phyloP scores from a whole-genome alignment of 2,329 filamentous ascomycete genomes.

The Talaromyces pinophilus region DNA sequence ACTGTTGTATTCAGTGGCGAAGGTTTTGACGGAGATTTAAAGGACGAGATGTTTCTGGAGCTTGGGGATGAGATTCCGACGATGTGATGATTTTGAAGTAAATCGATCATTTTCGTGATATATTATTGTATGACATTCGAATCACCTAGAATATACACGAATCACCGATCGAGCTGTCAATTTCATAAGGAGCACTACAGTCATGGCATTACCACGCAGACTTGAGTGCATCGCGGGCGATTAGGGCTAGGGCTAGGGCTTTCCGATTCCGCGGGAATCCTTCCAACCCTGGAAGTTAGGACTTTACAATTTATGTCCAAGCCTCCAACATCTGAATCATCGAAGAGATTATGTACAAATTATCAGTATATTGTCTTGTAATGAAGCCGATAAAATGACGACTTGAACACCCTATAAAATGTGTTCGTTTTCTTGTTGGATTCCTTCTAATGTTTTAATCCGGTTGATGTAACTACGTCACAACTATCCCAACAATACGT shows the following conservation, averaged over 20 bases:
- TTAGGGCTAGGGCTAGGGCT: background rate
- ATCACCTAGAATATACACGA: background rate
- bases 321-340: background rate
- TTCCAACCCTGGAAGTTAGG: background rate
- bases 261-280: background rate
- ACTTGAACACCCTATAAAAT: background rate
- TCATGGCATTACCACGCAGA: background rate
- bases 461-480: background rate
- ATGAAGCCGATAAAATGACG: background rate
- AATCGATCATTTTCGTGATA: background rate
- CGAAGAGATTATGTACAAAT: background rate
- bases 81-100: background rate
- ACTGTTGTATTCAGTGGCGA: background rate
- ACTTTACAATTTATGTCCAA: background rate
- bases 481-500: constrained; percentile 8
- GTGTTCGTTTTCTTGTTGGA: background rate
- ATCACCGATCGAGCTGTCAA: too few relatives aligned
- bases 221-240: background rate
- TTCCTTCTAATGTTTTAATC: background rate
- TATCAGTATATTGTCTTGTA: too few relatives aligned
- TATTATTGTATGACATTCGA: background rate
- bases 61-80: background rate
- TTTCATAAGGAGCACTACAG: too few relatives aligned
- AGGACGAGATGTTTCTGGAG: background rate
- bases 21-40: background rate